Evolutionary conservation across 306 rosid genomes (phyloP), one percentile per base, ranked within the genome.

Genomic region (Pachyrhizus erosus): DNA sequence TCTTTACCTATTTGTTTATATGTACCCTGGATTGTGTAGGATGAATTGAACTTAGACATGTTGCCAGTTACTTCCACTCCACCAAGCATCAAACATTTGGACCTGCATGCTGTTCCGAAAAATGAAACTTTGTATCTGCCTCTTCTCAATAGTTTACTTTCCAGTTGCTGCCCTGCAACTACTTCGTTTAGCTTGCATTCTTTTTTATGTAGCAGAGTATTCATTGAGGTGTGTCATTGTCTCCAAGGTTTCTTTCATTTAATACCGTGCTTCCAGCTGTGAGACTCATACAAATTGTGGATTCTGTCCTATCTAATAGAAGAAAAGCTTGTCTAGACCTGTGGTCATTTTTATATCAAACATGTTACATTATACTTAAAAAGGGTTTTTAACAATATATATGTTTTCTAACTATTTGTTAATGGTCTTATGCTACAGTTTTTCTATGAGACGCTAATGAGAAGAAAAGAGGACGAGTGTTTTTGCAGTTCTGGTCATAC

Each of bases 221-320:
- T 77, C 70, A 26, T 77, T 27, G 48, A 83, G 83, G 86, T 83
- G 48, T 77, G 61, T 61, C 29, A 34, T 39, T 61, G 8, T 67
- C 48, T 71, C 9, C 27, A 33, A 33, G n/a, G 24, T 10, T 75
- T 31, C 81, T 52, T 20, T 40, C 29, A 27, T 66, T 54, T 54
- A 5, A 43, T 5, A n/a, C 4, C 13, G 6, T 33, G 27, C 49
- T 48, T 33, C 57, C 29, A 48, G 21, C 65, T 15, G 52, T 37
- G 76, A 68, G 76, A 39, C n/a, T 60, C 13, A 12, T 61, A 29
- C 46, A 20, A 17, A 20, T 49, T 45, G 34, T 57, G 49, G 17
- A 29, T 68, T 31, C 62, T 55, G 49, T 12, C 77, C 13, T 58
- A 13, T 26, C 17, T 58, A 20, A 29, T 55, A 27, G 48, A 18